Evolutionary conservation across 225 moss, liverwort and hornwort genomes (phyloP).

Genomic region (Bryum argenteum): DNA sequence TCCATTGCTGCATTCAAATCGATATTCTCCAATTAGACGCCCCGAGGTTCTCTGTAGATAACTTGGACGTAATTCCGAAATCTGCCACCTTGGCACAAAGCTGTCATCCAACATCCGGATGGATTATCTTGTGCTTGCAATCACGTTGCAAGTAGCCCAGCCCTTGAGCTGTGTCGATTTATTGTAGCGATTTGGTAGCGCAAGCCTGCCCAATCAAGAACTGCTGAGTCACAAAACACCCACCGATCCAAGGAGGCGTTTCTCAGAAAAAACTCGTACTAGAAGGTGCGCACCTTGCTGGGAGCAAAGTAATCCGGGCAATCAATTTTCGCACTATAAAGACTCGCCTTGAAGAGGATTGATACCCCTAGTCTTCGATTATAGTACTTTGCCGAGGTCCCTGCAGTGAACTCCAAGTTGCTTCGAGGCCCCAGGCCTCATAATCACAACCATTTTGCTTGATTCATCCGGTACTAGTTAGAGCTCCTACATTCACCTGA

Average conservation of each 20-base stretch:
- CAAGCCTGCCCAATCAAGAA: not conserved
- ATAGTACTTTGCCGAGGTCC: conserved; percentile 38
- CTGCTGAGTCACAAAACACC: conserved; percentile 17
- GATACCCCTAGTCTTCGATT: conserved; percentile 19
- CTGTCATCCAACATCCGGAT: conserved; percentile 14
- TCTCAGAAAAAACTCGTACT: conserved; percentile 43
- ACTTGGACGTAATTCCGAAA: conserved; percentile 21
- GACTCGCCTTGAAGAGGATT: conserved; percentile 37
- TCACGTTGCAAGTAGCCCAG: conserved; percentile 26
- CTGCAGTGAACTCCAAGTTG: conserved; percentile 34
- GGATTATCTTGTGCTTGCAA: not conserved
- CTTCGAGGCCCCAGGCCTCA: conserved; percentile 25
- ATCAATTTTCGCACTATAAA: conserved; percentile 32
- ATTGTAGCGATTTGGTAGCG: conserved; percentile 3
- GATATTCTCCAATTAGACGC: conserved; percentile 2
- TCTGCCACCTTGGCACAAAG: conserved; percentile 20
- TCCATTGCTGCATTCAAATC: not conserved
- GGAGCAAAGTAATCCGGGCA: conserved; percentile 40
- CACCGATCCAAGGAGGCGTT: conserved; percentile 51
- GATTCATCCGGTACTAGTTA: not conserved
- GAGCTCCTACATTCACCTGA: conserved; percentile 31
- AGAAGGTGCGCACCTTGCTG: conserved; percentile 37
- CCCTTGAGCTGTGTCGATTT: conserved; percentile 23
- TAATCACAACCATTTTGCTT: conserved; percentile 39
- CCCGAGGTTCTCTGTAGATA: conserved; percentile 27